phyloP scores from a whole-genome alignment of 495 filamentous ascomycete species.

The Talaromyces wortmannii region DNA sequence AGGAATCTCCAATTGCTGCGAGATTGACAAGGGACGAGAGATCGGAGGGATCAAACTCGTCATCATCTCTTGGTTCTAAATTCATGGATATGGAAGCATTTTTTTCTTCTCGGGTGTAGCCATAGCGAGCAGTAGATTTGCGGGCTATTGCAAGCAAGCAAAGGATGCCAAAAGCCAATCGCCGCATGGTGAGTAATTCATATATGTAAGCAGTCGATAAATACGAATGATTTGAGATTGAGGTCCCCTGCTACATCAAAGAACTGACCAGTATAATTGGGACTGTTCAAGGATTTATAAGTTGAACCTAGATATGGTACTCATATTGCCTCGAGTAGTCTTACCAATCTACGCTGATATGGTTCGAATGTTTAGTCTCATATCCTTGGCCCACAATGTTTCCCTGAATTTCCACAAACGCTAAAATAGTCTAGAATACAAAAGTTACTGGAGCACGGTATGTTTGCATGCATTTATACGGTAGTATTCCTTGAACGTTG shows the following conservation, averaged over 20 bases:
- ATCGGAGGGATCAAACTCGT: conserved; percentile 6
- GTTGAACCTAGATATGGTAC: no score
- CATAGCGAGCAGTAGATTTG: neutral
- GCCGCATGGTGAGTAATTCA: neutral
- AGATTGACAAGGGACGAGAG: conserved; percentile 3
- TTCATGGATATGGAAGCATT: neutral
- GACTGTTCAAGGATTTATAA: neutral
- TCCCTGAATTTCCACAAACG: no score
- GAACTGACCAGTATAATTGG: no score
- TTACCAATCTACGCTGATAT: no score
- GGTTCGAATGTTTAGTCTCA: neutral
- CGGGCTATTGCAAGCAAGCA: neutral
- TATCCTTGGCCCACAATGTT: neutral
- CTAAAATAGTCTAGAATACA: no score
- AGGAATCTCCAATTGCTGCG: conserved; percentile 7
- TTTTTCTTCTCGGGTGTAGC: neutral
- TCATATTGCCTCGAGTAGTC: no score
- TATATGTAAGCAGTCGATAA: no score
- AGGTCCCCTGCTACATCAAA: no score
- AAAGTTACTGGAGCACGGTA: no score
- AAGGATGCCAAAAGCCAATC: no score
- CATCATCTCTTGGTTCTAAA: conserved; percentile 2
- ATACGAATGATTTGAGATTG: no score
- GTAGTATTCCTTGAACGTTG: neutral
- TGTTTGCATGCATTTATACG: neutral